phyloP scores from a whole-genome alignment of 768 basidiomycete species.

The Lentinula aciculospora region DNA sequence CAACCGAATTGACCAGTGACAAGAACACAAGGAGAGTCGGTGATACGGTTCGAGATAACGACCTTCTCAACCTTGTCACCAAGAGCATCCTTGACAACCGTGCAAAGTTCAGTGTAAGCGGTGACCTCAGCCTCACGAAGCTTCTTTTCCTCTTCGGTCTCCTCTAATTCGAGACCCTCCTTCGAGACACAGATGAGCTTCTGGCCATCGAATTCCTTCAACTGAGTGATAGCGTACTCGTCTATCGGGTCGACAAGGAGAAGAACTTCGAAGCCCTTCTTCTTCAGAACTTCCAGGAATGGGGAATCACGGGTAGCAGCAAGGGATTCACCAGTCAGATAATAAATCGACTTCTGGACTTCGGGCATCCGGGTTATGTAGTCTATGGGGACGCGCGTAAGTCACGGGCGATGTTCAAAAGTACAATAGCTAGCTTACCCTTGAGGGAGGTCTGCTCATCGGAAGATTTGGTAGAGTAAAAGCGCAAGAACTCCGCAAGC shows the following conservation, averaged over 20 bases:
- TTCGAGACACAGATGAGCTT: slow-evolving; percentile 98
- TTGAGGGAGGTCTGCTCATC: slow-evolving; percentile 94
- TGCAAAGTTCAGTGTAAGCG: slow-evolving; percentile 84
- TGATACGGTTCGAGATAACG: slow-evolving; percentile 94
- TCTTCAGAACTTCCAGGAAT: slow-evolving; percentile 99
- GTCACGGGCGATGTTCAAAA: not conserved
- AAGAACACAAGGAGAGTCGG: slow-evolving; percentile 93
- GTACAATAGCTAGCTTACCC: slow-evolving; percentile 38
- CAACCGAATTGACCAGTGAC: slow-evolving; percentile 99
- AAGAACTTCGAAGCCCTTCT: slow-evolving; percentile 98
- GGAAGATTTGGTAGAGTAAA: slow-evolving; percentile 90
- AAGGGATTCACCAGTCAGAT: slow-evolving; percentile 97
- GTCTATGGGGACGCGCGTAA: slow-evolving; percentile 41
- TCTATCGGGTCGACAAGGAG: slow-evolving; percentile 98
- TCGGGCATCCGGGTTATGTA: slow-evolving; percentile 99
- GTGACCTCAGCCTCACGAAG: slow-evolving; percentile 79
- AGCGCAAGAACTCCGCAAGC: slow-evolving; percentile 98
- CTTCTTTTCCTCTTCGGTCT: slow-evolving; percentile 97
- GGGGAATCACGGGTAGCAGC: slow-evolving; percentile 88
- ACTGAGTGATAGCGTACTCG: slow-evolving; percentile 96
- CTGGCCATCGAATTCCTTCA: slow-evolving; percentile 99
- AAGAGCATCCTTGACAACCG: slow-evolving; percentile 95
- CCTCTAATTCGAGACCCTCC: slow-evolving; percentile 98
- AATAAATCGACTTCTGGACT: slow-evolving; percentile 98
- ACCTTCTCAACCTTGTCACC: slow-evolving; percentile 99